Conservation (phyloP, 2,329 filamentous ascomycete species). For the Colletotrichum costaricense region DNA sequence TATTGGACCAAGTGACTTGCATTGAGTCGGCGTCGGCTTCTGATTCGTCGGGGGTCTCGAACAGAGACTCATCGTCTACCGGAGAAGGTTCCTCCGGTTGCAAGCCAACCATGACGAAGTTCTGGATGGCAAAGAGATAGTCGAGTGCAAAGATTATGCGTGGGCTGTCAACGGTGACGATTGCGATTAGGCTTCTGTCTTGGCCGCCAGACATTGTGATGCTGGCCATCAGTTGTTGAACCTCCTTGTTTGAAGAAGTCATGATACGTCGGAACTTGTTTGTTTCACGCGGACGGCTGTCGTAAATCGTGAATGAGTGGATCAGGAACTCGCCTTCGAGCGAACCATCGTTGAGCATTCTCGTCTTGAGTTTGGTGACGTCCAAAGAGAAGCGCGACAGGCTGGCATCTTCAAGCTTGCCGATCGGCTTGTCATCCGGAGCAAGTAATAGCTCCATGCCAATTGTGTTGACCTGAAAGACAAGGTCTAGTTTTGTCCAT, state of each 20-base stretch:
- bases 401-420: constrained; percentile 80
- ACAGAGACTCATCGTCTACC: constrained; percentile 62
- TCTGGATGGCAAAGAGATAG: constrained; percentile 90
- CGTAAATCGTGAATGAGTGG: constrained; percentile 92
- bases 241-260: constrained; percentile 93
- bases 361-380: constrained; percentile 89
- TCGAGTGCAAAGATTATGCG: constrained; percentile 95
- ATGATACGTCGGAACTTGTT: constrained; percentile 99
- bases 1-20: constrained; percentile 57
- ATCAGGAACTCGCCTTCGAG: constrained; percentile 94
- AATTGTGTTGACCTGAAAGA: constrained; percentile 89
- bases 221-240: constrained; percentile 98
- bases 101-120: constrained; percentile 82
- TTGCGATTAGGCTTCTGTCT: constrained; percentile 85
- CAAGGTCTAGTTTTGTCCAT: constrained; percentile 94
- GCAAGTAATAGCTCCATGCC: constrained; percentile 89
- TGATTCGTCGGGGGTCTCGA: constrained; percentile 69
- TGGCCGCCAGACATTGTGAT: constrained; percentile 89
- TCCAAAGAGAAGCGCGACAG: constrained; percentile 95
- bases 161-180: constrained; percentile 94
- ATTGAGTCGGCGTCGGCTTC: constrained; percentile 65
- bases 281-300: constrained; percentile 87
- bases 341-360: constrained; percentile 92
- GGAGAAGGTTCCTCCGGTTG: constrained; percentile 68
- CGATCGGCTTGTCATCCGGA: constrained; percentile 80